These are phyloP conservation scores for Jamesozyma rosinii DNA, from an alignment of 805 yeast species.

Conservation along the genomic window DNA sequence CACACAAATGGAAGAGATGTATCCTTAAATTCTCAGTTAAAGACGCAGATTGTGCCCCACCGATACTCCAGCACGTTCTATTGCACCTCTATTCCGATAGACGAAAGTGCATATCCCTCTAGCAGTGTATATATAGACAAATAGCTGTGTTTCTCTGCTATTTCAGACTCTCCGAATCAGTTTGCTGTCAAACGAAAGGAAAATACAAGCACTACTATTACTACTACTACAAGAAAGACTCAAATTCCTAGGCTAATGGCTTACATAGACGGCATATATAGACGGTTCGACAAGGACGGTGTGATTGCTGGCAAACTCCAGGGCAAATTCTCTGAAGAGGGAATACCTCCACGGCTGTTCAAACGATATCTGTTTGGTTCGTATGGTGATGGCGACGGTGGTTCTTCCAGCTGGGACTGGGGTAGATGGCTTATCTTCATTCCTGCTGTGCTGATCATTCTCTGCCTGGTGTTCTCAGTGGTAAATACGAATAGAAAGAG, in stretches of 20 bases:
- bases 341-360: not conserved
- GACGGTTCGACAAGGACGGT: not conserved
- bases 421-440: constrained; percentile 30
- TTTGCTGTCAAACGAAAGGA: too few species aligned
- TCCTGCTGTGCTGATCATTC: constrained; percentile 10
- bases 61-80: too few species aligned
- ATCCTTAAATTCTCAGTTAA: too few species aligned
- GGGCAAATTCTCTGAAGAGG: not conserved
- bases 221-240: too few species aligned
- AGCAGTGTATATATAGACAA: too few species aligned
- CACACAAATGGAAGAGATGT: too few species aligned
- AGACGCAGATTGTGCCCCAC: too few species aligned
- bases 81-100: too few species aligned
- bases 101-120: too few species aligned
- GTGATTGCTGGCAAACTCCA: not conserved
- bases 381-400: not conserved
- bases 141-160: too few species aligned
- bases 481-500: constrained; percentile 8
- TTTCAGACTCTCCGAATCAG: too few species aligned
- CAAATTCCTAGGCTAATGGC: not conserved
- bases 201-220: too few species aligned
- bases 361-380: not conserved
- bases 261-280: not conserved
- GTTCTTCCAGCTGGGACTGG: constrained; percentile 15
- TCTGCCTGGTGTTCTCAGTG: constrained; percentile 6